phyloP scores from a whole-genome alignment of 1,284 basidiomycete species.

The Irpex sp. region DNA sequence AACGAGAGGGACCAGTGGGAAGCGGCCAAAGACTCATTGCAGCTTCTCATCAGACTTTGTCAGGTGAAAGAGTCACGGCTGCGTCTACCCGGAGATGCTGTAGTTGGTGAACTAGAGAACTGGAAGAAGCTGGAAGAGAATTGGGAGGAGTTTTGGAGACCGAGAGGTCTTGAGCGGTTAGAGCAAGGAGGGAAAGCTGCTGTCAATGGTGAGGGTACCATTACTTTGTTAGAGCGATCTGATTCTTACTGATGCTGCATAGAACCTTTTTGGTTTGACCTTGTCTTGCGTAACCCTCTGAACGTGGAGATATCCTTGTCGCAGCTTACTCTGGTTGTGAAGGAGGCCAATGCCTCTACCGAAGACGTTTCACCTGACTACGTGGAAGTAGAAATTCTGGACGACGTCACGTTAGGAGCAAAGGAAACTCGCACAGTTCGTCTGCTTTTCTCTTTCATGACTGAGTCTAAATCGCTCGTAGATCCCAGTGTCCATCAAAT shows the following conservation, averaged over 20 bases:
- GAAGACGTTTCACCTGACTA: slow-evolving; percentile 33
- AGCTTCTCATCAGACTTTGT: slow-evolving; percentile 59
- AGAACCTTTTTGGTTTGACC: slow-evolving; percentile 78
- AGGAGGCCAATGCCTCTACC: slow-evolving; percentile 34
- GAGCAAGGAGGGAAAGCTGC: slow-evolving; percentile 52
- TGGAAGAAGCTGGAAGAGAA: slow-evolving; percentile 63
- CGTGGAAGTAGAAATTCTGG: slow-evolving; percentile 54
- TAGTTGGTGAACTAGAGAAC: slow-evolving; percentile 37
- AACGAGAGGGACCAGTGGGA: slow-evolving; percentile 41
- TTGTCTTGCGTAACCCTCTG: slow-evolving; percentile 65
- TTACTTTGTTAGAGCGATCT: neutral
- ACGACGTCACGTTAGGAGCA: slow-evolving; percentile 52
- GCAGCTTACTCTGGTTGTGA: slow-evolving; percentile 51
- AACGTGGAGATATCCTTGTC: slow-evolving; percentile 65
- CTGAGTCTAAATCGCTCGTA: slow-evolving; percentile 24
- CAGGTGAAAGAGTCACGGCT: slow-evolving; percentile 47
- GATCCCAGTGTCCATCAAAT: slow-evolving; percentile 62
- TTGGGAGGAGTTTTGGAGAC: slow-evolving; percentile 62
- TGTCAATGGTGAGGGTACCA: slow-evolving; percentile 49
- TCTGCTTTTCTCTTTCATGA: slow-evolving; percentile 6
- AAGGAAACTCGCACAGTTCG: slow-evolving; percentile 58
- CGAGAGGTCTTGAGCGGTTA: slow-evolving; percentile 48
- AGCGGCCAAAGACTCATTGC: slow-evolving; percentile 34
- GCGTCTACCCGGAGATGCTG: slow-evolving; percentile 48
- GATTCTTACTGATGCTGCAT: slow-evolving; percentile 10